These are phyloP conservation scores for Deinandra increscens DNA, from an alignment of 129 eudicot genomes.

Conservation along the genomic window DNA sequence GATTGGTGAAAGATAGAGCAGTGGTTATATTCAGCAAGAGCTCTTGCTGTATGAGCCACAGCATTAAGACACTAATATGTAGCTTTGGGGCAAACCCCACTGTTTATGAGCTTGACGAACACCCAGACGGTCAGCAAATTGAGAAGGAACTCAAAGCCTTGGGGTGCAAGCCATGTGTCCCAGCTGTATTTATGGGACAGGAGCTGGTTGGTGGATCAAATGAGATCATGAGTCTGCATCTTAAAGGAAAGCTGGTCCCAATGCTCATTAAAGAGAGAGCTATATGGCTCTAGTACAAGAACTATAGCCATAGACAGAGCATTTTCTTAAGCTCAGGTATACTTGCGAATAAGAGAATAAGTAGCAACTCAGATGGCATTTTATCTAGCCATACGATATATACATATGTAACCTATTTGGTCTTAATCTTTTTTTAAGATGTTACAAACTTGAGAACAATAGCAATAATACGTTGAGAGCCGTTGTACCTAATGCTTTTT, in stretches of 20 bases:
- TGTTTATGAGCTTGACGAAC: slow-evolving; percentile 57
- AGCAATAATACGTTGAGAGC: too few relatives aligned
- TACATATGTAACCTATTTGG: slow-evolving; percentile 12
- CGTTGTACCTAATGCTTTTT: too few relatives aligned
- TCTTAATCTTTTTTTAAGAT: slow-evolving; percentile 14
- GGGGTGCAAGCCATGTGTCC: slow-evolving; percentile 46
- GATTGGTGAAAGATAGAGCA: slow-evolving; percentile 47
- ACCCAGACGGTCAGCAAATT: slow-evolving; percentile 46
- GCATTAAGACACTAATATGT: slow-evolving; percentile 42
- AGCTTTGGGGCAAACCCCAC: slow-evolving; percentile 67
- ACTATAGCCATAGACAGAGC: slow-evolving; percentile 12
- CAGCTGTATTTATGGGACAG: slow-evolving; percentile 59
- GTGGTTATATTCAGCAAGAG: slow-evolving; percentile 62
- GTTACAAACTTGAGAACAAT: slow-evolving; percentile 20
- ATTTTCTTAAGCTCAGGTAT: slow-evolving; percentile 12
- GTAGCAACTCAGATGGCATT: slow-evolving; percentile 25
- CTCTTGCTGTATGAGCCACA: slow-evolving; percentile 52
- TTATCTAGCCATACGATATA: slow-evolving; percentile 20
- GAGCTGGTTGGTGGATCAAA: slow-evolving; percentile 45
- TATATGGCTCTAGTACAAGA: slow-evolving; percentile 35
- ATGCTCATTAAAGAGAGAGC: slow-evolving; percentile 62
- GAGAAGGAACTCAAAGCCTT: slow-evolving; percentile 47
- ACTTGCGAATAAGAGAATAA: slow-evolving; percentile 19
- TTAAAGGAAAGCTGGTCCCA: slow-evolving; percentile 51
- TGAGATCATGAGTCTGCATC: slow-evolving; percentile 54